Evolutionary conservation across 208 protist species (phyloP).

Genomic region (Porcisia deanei): DNA sequence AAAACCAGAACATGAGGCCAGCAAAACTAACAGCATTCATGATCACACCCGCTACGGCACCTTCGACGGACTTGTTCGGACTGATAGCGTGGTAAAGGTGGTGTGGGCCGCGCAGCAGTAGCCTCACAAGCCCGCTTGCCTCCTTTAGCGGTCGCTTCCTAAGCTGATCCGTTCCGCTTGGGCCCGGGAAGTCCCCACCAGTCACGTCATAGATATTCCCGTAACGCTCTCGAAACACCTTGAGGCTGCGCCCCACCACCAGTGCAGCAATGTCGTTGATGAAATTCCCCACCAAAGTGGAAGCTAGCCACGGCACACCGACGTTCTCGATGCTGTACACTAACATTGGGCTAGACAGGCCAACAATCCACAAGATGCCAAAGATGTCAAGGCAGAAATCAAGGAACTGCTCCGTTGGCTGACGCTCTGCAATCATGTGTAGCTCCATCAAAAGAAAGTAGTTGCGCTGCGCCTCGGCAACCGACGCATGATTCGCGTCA

Average conservation of each 20-base stretch:
- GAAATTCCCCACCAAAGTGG: slow-evolving; percentile 73
- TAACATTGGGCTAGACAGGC: slow-evolving; percentile 51
- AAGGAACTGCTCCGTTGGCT: slow-evolving; percentile 71
- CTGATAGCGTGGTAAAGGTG: slow-evolving; percentile 67
- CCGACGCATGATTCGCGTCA: slow-evolving; percentile 13
- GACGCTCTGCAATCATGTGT: slow-evolving; percentile 50
- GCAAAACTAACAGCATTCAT: slow-evolving; percentile 57
- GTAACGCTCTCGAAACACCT: slow-evolving; percentile 26
- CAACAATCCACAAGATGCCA: slow-evolving; percentile 78
- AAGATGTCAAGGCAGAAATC: slow-evolving; percentile 88
- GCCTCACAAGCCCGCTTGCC: slow-evolving; percentile 15
- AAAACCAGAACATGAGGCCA: slow-evolving; percentile 40
- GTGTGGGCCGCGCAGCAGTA: slow-evolving; percentile 47
- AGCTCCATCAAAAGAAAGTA: slow-evolving; percentile 69
- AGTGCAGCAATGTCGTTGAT: slow-evolving; percentile 80
- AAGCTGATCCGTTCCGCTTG: neutral
- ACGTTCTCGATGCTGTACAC: slow-evolving; percentile 53
- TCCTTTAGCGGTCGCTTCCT: slow-evolving; percentile 21
- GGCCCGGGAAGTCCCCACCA: neutral
- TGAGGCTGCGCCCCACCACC: slow-evolving; percentile 53
- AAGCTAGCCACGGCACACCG: slow-evolving; percentile 57
- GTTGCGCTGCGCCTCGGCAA: slow-evolving; percentile 35
- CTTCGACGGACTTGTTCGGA: slow-evolving; percentile 91
- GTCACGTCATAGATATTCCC: slow-evolving; percentile 29
- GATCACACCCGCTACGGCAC: slow-evolving; percentile 69